Conservation (phyloP, 2,329 filamentous ascomycete genomes). For the Penicillium frequentans region DNA sequence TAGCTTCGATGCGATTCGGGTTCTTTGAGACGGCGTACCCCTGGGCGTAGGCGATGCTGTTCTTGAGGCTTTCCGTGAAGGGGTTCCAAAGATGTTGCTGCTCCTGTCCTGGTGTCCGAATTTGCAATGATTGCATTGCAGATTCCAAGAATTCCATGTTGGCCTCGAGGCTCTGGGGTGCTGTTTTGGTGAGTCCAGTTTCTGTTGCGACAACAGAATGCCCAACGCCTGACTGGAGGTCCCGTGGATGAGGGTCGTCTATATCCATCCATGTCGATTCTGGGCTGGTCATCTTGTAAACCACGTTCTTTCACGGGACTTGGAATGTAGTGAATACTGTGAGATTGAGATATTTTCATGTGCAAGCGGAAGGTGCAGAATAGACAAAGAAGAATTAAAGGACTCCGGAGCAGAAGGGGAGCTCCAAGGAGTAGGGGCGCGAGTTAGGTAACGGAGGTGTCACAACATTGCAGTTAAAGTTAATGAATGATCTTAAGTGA, state of each 20-base stretch:
- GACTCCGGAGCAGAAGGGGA: no score
- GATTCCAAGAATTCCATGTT: background rate
- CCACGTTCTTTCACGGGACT: no score
- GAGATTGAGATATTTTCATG: no score
- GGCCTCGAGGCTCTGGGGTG: background rate
- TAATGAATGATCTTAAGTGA: no score
- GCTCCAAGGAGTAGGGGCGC: no score
- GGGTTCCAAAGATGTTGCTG: background rate
- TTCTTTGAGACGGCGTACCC: background rate
- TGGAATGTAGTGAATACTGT: no score
- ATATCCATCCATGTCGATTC: background rate
- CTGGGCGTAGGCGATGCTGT: background rate
- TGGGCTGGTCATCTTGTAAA: background rate
- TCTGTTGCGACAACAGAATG: background rate
- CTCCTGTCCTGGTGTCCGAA: background rate
- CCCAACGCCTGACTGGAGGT: no score
- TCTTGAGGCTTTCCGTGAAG: background rate
- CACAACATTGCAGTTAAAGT: fast-evolving
- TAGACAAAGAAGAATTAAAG: no score
- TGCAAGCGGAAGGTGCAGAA: no score
- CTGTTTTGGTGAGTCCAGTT: background rate
- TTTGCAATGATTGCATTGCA: background rate
- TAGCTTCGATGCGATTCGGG: background rate
- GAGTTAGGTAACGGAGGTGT: no score
- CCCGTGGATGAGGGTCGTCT: background rate